Evolutionary conservation across 176 grass and related monocot genomes (phyloP).

Genomic region (Triticum monococcum): DNA sequence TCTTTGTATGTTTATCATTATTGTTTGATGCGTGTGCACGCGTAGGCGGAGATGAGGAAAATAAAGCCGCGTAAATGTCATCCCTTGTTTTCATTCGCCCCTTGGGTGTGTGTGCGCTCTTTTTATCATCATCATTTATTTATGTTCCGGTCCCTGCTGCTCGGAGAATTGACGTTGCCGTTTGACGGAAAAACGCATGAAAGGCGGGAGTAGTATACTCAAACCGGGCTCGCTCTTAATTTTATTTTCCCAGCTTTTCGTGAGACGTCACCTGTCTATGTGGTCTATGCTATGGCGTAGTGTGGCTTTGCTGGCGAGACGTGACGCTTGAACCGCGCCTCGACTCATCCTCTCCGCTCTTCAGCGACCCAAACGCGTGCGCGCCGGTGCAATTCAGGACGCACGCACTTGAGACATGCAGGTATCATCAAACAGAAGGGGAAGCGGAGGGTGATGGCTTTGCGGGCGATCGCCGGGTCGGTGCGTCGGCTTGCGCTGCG

Average conservation of each 20-base stretch:
- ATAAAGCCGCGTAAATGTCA: neutral
- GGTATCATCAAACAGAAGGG: no score
- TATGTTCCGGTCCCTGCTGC: no score
- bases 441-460: neutral
- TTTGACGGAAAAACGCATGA: no score
- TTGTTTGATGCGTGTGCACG: no score
- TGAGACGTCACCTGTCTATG: neutral
- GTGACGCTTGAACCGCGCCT: neutral
- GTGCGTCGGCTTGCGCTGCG: slow-evolving; percentile 25
- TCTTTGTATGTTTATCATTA: no score
- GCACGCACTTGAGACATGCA: neutral
- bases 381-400: neutral
- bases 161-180: no score
- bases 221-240: neutral
- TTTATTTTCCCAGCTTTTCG: neutral
- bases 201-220: neutral
- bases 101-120: no score
- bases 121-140: no score
- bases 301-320: neutral
- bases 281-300: neutral
- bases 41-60: neutral
- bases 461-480: slow-evolving; percentile 15
- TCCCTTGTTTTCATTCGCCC: neutral
- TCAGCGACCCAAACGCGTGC: neutral
- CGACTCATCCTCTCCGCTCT: neutral